Base-by-base conservation (phyloP, 148 eudicot genomes). In the Rhododendron molle region DNA sequence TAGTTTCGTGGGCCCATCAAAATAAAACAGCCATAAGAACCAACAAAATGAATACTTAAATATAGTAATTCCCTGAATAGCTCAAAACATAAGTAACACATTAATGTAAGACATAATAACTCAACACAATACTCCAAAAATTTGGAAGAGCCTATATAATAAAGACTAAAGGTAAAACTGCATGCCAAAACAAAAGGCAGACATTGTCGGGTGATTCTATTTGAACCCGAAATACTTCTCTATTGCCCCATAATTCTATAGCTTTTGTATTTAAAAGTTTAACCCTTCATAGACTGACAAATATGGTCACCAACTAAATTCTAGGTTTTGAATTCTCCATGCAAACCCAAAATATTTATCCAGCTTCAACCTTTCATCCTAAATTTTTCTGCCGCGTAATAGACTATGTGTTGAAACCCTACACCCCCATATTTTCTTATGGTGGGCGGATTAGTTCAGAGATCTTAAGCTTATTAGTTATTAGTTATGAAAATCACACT, bases 1-100 rank as follows among this genome's bases (percentile, higher is more conserved):
- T 36, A 76, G 60, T 38, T 26, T 40, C 30, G 54, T 83, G 38
- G 62, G 44, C 72, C 77, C 87, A 80, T 43, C 73, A 86, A 74
- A 56, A 38, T 23, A 82, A 40, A 83, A 15, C 56, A 65, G 15
- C 76, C 44, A 34, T 28, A 34, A 85, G 30, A 81, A 52, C 36
- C 62, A 30, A 56, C 16, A 56, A 5, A 26, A 52, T 30, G 80
- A 32, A 76, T 40, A 76, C 82, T 49, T 40, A 7, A 47, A 7
- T 12, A 46, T 60, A 84, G 38, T 54, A 54, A 80, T 77, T 26
- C 1, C 46, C 18, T 16, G 36, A 47, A 49, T 43, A 73, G 34
- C 79, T 18, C 32, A 32, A 72, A 14, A 50, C 79, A 49, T 50
- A 50, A 21, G 26, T 40, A 40, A 28, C 34, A 73, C 30, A 73